Evolutionary conservation across 108 stramenopile species (phyloP), one percentile per base, ranked within the genome.

Genomic region (Fragilariopsis cylindrus): DNA sequence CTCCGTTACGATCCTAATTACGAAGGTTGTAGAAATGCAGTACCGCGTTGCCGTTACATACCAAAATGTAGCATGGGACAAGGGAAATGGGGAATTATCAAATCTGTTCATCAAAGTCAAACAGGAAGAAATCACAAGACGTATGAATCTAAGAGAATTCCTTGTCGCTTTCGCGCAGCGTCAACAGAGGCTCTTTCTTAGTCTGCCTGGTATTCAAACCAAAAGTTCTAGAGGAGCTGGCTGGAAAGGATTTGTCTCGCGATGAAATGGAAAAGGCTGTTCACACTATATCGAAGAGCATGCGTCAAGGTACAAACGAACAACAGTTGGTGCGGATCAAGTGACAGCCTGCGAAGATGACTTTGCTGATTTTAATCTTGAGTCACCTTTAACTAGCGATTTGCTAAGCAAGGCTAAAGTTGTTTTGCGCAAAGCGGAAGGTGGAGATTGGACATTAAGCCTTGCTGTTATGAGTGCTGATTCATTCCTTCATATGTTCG

Each of bases 31-130:
- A 15, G 92, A 93, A 76, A 89, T 90, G 84, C 85, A 84, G 13
- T 93, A 93, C 76, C 85, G 89, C 15, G 87, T 93, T 69, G 81
- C 85, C 13, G 90, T 88, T 40, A 85, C 88, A 30, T 90, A 88
- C 63, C 82, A 90, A 48, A 84, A 87, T 58, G 68, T 81, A 7
- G 79, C 79, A 18, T 93, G 92, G 92, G 89, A 93, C 45, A 90
- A 89, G 66, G 87, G 87, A 53, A 88, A 86, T 4, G 54, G 68
- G 19, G 85, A 88, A 66, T 67, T 92, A 47, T 76, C 83, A 3
- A 88, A 85, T 45, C 72, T 93, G 13, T 93, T 90, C 67, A 56
- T 69, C 1, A 75, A 72, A 18, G 83, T 91, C 72, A 93, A 91
- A 65, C 69, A 86, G 70, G 81, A 85, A 5, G 92, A 93, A 74